Percentiles rank a stretch among this genome's conserved stretches.
Conservation (phyloP, 306 rosid species). For the Vigna hirtella region DNA sequence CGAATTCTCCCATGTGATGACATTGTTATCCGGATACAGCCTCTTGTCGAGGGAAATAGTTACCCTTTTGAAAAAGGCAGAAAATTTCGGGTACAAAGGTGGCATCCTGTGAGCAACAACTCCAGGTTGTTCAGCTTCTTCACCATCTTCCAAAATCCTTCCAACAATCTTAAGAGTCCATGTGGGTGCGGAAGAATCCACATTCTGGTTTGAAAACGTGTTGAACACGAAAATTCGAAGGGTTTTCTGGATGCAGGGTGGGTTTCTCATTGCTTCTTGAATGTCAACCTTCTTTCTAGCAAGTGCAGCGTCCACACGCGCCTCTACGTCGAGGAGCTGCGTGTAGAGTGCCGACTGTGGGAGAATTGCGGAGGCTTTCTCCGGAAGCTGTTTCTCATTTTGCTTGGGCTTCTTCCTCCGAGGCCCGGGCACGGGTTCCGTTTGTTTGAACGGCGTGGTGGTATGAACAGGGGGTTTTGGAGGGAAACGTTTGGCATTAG, state of each 20-base stretch:
- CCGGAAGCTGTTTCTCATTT: slow-evolving; percentile 21
- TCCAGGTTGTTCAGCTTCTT: neutral
- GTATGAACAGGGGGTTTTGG: neutral
- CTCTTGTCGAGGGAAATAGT: slow-evolving; percentile 3
- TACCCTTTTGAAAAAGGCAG: neutral
- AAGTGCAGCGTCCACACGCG: slow-evolving; percentile 2
- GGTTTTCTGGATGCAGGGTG: slow-evolving; percentile 9
- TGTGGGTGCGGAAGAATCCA: neutral
- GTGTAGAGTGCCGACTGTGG: neutral
- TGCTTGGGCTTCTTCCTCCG: neutral
- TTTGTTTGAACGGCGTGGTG: neutral
- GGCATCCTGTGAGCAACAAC: neutral
- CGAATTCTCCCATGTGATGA: neutral
- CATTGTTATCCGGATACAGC: neutral
- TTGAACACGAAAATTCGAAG: slow-evolving; percentile 21
- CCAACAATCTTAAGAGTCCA: slow-evolving; percentile 29
- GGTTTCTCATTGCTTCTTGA: slow-evolving; percentile 10
- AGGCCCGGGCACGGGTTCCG: neutral
- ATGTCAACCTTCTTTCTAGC: neutral
- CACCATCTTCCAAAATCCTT: slow-evolving; percentile 4
- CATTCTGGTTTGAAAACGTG: neutral
- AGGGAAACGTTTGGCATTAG: slow-evolving; percentile 1
- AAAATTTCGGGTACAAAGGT: neutral
- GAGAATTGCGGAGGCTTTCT: neutral
- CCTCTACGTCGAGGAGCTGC: slow-evolving; percentile 3